Conservation (phyloP, 306 rosid genomes). For the Cucumis cinereus region DNA sequence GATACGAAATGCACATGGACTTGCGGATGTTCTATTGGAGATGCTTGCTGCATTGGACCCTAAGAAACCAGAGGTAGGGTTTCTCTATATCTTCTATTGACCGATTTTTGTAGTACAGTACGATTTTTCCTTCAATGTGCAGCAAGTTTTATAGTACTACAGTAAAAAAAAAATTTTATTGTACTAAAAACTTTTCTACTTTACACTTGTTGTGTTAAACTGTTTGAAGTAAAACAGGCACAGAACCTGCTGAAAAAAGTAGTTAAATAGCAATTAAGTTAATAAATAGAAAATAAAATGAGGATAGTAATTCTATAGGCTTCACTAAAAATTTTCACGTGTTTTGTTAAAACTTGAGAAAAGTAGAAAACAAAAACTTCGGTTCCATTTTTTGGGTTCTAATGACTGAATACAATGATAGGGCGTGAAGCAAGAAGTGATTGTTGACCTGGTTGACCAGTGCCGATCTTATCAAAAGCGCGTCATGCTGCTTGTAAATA, state of each 20-base stretch:
- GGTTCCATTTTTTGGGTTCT: background rate
- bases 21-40: constrained; percentile 76
- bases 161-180: background rate
- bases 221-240: background rate
- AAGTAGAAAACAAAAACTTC: background rate
- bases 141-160: background rate
- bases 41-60: constrained; percentile 84
- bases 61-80: constrained; percentile 50
- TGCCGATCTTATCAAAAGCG: constrained; percentile 83
- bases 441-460: constrained; percentile 93
- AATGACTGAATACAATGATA: constrained; percentile 27
- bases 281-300: background rate
- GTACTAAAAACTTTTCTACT: background rate
- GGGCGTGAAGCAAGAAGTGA: constrained; percentile 85
- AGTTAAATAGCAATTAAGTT: background rate
- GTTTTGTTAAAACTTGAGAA: background rate
- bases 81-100: background rate
- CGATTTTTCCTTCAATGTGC: background rate
- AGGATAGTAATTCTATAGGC: background rate
- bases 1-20: constrained; percentile 69
- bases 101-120: background rate
- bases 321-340: no score
- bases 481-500: constrained; percentile 81
- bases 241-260: background rate
- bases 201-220: background rate